Base-by-base conservation (phyloP, 768 basidiomycete genomes). In the Tephrocybe sp. region DNA sequence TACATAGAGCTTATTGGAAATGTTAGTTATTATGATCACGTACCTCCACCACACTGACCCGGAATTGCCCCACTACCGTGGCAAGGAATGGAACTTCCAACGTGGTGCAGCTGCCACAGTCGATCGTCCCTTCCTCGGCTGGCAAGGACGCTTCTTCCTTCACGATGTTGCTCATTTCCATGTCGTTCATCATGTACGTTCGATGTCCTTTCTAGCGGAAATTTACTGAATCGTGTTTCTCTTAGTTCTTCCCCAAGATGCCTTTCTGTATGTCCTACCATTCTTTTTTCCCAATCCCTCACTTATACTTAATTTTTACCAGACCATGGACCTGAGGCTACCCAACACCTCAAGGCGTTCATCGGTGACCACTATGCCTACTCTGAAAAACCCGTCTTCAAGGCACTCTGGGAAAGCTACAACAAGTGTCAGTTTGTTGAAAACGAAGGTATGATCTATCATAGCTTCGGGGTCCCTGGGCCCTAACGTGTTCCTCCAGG, bases 31-130 rank as follows among this genome's bases (percentile, higher is more conserved):
- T 57, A 75, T 78, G 78, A 76, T 78, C 61, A 82, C 80, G 4
- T 82, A 83, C 57, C 72, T 85, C 5, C 84, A 84, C 58, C 84
- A 85, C 68, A 83, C 84, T n/a, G 80, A 82, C 57, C 74, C 77
- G 1, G 58, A 60, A 0, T 61, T 83, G 14, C 82, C 83, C 2
- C 82, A 84, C 57, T 85, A 82, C 60, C 78, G 82, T 41, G 70
- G 72, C 33, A 70, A 68, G 44, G 72, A 71, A 51, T 85, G 83
- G 82, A 80, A 74, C 58, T 82, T 76, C 65, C 76, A 77, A 52
- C 80, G 82, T 9, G 83, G 83, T 1, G 83, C 83, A 17, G 78
- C 79, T 17, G 76, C 80, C 1, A 84, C 83, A 4, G 72, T 83
- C 19, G 82, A 85, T 61, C 67, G 81, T 22, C 55, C 72, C 49